Conservation (phyloP, 768 basidiomycete species). For the Psilocybe azurescens region DNA sequence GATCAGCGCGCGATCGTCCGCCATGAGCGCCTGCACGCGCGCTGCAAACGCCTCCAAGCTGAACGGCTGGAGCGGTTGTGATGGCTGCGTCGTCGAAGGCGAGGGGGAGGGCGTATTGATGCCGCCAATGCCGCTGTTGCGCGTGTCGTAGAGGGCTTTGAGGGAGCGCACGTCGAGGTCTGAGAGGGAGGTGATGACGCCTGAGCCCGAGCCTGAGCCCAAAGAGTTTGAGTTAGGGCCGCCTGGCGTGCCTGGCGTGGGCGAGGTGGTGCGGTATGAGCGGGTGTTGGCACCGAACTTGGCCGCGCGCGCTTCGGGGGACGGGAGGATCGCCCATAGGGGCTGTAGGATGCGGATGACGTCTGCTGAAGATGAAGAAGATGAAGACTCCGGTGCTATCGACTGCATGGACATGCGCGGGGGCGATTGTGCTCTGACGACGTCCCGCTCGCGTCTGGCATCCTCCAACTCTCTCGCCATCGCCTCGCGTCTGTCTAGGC, state of each 20-base stretch:
- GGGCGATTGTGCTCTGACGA: slow-evolving; percentile 27
- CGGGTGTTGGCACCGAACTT: slow-evolving; percentile 54
- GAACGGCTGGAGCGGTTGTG: slow-evolving; percentile 45
- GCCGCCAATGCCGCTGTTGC: slow-evolving; percentile 12
- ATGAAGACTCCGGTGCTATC: neutral
- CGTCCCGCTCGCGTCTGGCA: slow-evolving; percentile 55
- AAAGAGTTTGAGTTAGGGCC: slow-evolving; percentile 4
- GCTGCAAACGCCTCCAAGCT: slow-evolving; percentile 77
- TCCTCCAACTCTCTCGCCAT: slow-evolving; percentile 60
- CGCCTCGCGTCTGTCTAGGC: slow-evolving; percentile 51
- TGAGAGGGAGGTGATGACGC: slow-evolving; percentile 60
- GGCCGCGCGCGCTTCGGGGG: slow-evolving; percentile 79
- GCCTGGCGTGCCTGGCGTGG: slow-evolving; percentile 39
- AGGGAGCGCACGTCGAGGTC: slow-evolving; percentile 88
- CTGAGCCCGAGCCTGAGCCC: neutral
- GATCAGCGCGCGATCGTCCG: slow-evolving; percentile 84
- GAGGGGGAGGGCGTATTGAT: neutral
- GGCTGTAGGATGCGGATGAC: slow-evolving; percentile 57
- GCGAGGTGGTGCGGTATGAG: slow-evolving; percentile 54
- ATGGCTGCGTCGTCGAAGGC: slow-evolving; percentile 28
- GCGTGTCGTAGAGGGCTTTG: slow-evolving; percentile 74
- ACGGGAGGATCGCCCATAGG: slow-evolving; percentile 84
- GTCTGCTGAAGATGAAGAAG: neutral
- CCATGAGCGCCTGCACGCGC: slow-evolving; percentile 80
- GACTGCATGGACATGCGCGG: neutral